Percentiles rank a stretch among this genome's conserved stretches.
phyloP scores from a whole-genome alignment of 2,329 filamentous ascomycete genomes.

The Pseudogymnoascus sp. region DNA sequence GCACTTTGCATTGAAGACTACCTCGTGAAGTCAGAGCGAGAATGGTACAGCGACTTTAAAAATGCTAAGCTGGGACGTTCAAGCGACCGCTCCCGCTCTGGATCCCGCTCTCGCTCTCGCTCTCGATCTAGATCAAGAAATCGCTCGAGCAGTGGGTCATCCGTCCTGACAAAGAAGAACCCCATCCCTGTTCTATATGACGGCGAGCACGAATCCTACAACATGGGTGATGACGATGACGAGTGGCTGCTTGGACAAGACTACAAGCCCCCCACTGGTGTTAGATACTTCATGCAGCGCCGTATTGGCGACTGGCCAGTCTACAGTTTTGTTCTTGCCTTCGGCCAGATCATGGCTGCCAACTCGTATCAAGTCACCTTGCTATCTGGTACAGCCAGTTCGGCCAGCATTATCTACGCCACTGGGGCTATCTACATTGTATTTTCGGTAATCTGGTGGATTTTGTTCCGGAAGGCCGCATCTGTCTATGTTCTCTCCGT shows the following conservation, averaged over 20 bases:
- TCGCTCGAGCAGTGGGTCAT: neutral
- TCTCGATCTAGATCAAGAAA: neutral
- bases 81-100: conserved; percentile 4
- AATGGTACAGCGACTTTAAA: conserved; percentile 54
- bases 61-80: conserved; percentile 44
- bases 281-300: conserved; percentile 45
- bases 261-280: conserved; percentile 46
- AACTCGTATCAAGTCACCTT: conserved; percentile 62
- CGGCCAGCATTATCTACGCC: conserved; percentile 49
- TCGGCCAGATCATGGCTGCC: conserved; percentile 52
- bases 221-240: conserved; percentile 31
- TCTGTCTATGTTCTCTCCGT: conserved; percentile 48
- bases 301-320: conserved; percentile 56
- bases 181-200: neutral
- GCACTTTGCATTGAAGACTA: conserved; percentile 57
- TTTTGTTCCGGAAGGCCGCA: conserved; percentile 48
- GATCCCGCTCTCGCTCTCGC: neutral
- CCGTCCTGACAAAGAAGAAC: neutral
- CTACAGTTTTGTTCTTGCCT: conserved; percentile 51
- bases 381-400: conserved; percentile 54
- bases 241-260: conserved; percentile 44
- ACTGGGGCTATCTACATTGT: conserved; percentile 51
- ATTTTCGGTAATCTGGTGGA: conserved; percentile 54
- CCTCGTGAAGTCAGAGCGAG: conserved; percentile 55
- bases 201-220: neutral